phyloP scores from a whole-genome alignment of 176 grass and related monocot genomes.

The Ananas comosus region DNA sequence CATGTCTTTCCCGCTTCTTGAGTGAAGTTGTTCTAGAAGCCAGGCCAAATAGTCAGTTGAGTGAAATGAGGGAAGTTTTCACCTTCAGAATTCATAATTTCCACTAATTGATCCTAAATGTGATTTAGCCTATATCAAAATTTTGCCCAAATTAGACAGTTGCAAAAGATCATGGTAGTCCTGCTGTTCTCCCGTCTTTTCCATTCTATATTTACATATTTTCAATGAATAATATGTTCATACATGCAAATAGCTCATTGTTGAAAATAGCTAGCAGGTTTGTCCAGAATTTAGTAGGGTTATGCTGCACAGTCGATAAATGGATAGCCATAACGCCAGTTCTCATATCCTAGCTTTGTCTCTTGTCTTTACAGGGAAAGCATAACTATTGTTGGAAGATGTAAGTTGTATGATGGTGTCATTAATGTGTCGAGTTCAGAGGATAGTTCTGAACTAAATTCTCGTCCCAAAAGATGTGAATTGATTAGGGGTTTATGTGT shows the following conservation, averaged over 20 bases:
- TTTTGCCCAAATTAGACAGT: too few species aligned
- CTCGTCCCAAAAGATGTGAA: conserved; percentile 21
- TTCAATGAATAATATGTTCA: too few species aligned
- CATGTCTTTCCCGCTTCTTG: not conserved
- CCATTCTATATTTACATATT: not conserved
- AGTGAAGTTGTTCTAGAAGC: too few species aligned
- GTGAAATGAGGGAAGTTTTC: too few species aligned
- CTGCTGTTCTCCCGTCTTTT: not conserved
- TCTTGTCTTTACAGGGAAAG: conserved; percentile 41
- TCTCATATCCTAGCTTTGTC: not conserved
- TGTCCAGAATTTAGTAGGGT: not conserved
- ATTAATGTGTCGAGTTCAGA: conserved; percentile 24
- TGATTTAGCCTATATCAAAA: too few species aligned
- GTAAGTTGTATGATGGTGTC: conserved; percentile 25
- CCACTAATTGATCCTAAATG: too few species aligned
- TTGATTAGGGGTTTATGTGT: conserved; percentile 42
- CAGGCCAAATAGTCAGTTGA: too few species aligned
- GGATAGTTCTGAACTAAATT: conserved; percentile 13
- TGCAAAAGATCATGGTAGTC: too few species aligned
- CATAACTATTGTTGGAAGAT: conserved; percentile 30
- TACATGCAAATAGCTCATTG: too few species aligned
- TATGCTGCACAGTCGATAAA: not conserved
- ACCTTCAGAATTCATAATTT: too few species aligned
- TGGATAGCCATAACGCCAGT: not conserved
- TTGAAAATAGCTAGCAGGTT: too few species aligned